phyloP scores from a whole-genome alignment of 768 basidiomycete species.

The Hygrophorus russula region DNA sequence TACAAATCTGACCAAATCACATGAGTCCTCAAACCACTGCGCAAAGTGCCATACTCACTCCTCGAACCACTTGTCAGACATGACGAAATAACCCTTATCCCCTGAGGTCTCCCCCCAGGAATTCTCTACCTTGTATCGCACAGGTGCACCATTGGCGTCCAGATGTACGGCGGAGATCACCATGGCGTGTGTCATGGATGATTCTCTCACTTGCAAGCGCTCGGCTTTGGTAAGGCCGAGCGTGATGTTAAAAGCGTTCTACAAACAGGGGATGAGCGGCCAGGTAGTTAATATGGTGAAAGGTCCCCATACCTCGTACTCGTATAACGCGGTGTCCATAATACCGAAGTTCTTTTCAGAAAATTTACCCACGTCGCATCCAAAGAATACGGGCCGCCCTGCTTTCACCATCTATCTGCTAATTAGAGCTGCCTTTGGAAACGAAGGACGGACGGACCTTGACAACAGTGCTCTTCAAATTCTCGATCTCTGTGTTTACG shows the following conservation, averaged over 20 bases:
- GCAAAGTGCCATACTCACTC: conserved; percentile 39
- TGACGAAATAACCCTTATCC: conserved; percentile 83
- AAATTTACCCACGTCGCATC: conserved; percentile 90
- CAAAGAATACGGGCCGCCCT: conserved; percentile 88
- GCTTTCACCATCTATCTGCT: conserved; percentile 61
- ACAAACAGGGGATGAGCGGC: neutral
- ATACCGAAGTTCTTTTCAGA: conserved; percentile 62
- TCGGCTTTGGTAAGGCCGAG: conserved; percentile 79
- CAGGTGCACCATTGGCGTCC: conserved; percentile 58
- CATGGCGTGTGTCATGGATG: conserved; percentile 93
- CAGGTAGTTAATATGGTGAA: neutral
- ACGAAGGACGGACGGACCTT: conserved; percentile 27
- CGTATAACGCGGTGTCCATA: conserved; percentile 78
- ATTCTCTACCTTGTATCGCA: conserved; percentile 97
- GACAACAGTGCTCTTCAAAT: conserved; percentile 74
- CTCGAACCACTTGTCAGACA: conserved; percentile 89
- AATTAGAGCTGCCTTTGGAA: neutral
- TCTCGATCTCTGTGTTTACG: conserved; percentile 78
- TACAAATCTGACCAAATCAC: conserved; percentile 45
- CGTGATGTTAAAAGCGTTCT: conserved; percentile 77
- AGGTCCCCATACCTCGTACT: conserved; percentile 51
- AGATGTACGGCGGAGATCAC: conserved; percentile 90
- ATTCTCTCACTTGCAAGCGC: conserved; percentile 73
- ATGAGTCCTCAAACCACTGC: neutral
- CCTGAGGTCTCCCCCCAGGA: conserved; percentile 77